These are phyloP conservation scores for Cryptococcus sp. DNA, from an alignment of 1,284 basidiomycete species.

Conservation along the genomic window DNA sequence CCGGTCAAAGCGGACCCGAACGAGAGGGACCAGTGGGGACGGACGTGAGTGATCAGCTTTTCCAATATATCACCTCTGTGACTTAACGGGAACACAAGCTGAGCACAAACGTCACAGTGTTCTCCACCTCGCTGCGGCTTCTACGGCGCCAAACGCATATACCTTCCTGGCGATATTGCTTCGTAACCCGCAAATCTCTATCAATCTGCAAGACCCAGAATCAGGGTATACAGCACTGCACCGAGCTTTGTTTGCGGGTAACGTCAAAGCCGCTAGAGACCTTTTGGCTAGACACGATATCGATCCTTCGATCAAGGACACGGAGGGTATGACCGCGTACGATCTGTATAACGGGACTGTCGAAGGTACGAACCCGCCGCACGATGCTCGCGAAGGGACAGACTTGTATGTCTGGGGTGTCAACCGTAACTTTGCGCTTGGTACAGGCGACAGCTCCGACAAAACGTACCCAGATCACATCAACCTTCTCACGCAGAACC, in stretches of 20 bases:
- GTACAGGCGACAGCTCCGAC: conserved; percentile 78
- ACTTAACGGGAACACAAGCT: conserved; percentile 62
- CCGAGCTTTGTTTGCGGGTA: conserved; percentile 83
- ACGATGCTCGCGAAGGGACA: conserved; percentile 54
- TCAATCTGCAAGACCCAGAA: conserved; percentile 81
- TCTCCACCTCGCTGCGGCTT: conserved; percentile 75
- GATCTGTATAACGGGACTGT: conserved; percentile 93
- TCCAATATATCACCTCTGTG: neutral
- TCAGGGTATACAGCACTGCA: conserved; percentile 92
- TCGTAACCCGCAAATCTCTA: conserved; percentile 70
- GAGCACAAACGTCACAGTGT: conserved; percentile 62
- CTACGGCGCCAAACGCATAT: conserved; percentile 63
- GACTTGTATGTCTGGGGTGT: conserved; percentile 89
- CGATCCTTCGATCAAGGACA: conserved; percentile 76
- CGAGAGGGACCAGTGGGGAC: conserved; percentile 46
- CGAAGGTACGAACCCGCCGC: conserved; percentile 62
- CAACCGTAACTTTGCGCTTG: conserved; percentile 83
- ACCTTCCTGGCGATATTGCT: conserved; percentile 83
- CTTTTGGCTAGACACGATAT: conserved; percentile 74
- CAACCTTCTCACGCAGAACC: conserved; percentile 56
- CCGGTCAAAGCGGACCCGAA: conserved; percentile 49
- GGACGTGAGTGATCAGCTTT: conserved; percentile 41
- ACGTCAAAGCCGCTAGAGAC: conserved; percentile 75
- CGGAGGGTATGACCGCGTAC: conserved; percentile 88
- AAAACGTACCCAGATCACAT: conserved; percentile 79